Conservation (phyloP, 805 yeast species). For the Suhomyces sp. region DNA sequence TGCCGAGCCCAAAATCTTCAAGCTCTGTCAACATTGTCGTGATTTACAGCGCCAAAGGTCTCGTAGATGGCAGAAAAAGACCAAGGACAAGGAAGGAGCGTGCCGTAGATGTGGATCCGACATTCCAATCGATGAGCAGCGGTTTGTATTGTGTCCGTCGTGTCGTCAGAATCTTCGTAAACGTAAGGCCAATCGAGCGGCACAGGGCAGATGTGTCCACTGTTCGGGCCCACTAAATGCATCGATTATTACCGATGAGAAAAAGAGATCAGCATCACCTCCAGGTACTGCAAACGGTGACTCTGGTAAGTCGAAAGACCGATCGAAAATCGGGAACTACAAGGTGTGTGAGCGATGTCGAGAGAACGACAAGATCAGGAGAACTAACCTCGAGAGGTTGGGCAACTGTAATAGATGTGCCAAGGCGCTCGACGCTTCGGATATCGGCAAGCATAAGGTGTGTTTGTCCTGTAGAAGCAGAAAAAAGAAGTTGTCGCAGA, state of each 20-base stretch:
- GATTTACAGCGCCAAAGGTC: constrained; percentile 61
- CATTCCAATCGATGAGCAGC: constrained; percentile 48
- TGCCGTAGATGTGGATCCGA: constrained; percentile 62
- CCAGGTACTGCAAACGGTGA: constrained; percentile 6
- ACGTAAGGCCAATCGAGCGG: constrained; percentile 56
- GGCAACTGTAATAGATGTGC: constrained; percentile 68
- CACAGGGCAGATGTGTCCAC: constrained; percentile 65
- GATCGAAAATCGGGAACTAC: constrained; percentile 31
- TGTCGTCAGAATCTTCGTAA: constrained; percentile 55
- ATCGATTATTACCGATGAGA: constrained; percentile 32
- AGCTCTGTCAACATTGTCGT: constrained; percentile 63
- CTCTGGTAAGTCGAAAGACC: constrained; percentile 18
- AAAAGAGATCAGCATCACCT: constrained; percentile 8
- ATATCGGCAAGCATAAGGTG: constrained; percentile 53
- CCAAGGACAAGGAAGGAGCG: constrained; percentile 57
- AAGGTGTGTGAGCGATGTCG: constrained; percentile 69
- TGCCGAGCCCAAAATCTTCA: constrained; percentile 44
- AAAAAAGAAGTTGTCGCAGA: constrained; percentile 40
- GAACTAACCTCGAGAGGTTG: constrained; percentile 52
- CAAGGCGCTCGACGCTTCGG: constrained; percentile 41
- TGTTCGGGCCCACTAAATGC: constrained; percentile 57
- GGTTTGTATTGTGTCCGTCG: constrained; percentile 57
- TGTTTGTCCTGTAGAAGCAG: constrained; percentile 53
- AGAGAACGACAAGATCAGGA: constrained; percentile 55
- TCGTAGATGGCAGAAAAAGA: constrained; percentile 61